These are phyloP conservation scores for Torulaspora microellipsoides DNA, from an alignment of 805 yeast species.

Conservation along the genomic window DNA sequence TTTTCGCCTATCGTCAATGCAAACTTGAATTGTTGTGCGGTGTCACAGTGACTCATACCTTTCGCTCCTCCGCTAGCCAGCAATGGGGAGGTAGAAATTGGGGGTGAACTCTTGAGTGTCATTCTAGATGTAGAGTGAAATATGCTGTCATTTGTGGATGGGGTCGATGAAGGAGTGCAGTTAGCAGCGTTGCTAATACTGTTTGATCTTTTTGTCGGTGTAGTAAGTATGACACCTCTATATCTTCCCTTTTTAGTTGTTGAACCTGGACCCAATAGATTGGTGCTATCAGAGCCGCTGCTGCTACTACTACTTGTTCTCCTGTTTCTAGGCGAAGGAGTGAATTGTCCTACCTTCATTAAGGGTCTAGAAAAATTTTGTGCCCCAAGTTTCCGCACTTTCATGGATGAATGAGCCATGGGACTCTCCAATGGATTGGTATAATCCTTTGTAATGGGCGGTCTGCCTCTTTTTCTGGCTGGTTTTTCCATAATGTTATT, in stretches of 20 bases:
- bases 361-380: conserved; percentile 30
- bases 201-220: conserved; percentile 20
- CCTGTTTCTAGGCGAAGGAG: conserved; percentile 25
- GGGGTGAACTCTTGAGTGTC: conserved; percentile 17
- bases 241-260: conserved; percentile 25
- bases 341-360: conserved; percentile 33
- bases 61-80: conserved; percentile 4
- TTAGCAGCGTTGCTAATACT: not conserved
- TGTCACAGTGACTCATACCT: not conserved
- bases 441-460: conserved; percentile 33
- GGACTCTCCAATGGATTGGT: conserved; percentile 35
- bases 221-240: conserved; percentile 28
- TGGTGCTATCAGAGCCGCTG: not conserved
- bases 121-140: conserved; percentile 20
- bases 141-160: conserved; percentile 20
- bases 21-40: conserved; percentile 20
- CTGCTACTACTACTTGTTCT: conserved; percentile 7
- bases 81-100: conserved; percentile 12
- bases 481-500: conserved; percentile 11
- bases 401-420: conserved; percentile 35
- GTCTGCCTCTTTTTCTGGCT: conserved; percentile 33
- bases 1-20: conserved; percentile 29
- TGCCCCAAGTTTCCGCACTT: conserved; percentile 29
- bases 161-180: conserved; percentile 19
- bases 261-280: conserved; percentile 2